phyloP scores from a whole-genome alignment of 495 filamentous ascomycete genomes.

The Penicillium salamii region DNA sequence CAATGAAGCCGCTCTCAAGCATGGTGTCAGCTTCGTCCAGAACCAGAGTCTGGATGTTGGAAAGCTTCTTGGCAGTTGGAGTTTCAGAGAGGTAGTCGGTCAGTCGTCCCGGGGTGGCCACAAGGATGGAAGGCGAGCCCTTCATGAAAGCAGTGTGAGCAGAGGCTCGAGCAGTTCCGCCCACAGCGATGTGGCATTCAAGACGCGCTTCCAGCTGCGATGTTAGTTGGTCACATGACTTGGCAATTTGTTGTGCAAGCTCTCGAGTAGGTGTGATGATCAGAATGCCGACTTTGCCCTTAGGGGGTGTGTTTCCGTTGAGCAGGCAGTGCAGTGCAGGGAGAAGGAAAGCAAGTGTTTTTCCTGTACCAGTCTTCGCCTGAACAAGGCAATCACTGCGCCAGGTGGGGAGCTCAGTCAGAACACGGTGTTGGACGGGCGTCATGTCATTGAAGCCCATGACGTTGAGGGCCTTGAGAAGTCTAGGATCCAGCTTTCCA shows the following conservation, averaged over 20 bases:
- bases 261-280: constrained; percentile 66
- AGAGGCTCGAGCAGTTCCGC: constrained; percentile 49
- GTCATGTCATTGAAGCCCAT: constrained; percentile 52
- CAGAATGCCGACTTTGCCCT: constrained; percentile 56
- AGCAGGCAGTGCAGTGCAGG: constrained; percentile 70
- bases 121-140: constrained; percentile 51
- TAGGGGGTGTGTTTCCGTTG: constrained; percentile 22
- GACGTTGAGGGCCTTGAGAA: constrained; percentile 44
- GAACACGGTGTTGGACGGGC: constrained; percentile 54
- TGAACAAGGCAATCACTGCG: constrained; percentile 61
- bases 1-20: constrained; percentile 60
- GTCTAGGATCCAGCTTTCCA: constrained; percentile 43
- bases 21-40: constrained; percentile 69
- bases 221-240: constrained; percentile 52
- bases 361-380: constrained; percentile 84
- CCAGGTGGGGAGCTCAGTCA: constrained; percentile 49
- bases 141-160: constrained; percentile 45
- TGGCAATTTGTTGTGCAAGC: constrained; percentile 64
- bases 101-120: constrained; percentile 63
- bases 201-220: constrained; percentile 36
- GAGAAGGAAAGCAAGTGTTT: constrained; percentile 76
- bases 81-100: constrained; percentile 56
- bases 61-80: constrained; percentile 38
- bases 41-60: constrained; percentile 55
- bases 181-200: constrained; percentile 53